These are phyloP conservation scores for Quercus gilva DNA, from an alignment of 306 rosid genomes.

Conservation along the genomic window DNA sequence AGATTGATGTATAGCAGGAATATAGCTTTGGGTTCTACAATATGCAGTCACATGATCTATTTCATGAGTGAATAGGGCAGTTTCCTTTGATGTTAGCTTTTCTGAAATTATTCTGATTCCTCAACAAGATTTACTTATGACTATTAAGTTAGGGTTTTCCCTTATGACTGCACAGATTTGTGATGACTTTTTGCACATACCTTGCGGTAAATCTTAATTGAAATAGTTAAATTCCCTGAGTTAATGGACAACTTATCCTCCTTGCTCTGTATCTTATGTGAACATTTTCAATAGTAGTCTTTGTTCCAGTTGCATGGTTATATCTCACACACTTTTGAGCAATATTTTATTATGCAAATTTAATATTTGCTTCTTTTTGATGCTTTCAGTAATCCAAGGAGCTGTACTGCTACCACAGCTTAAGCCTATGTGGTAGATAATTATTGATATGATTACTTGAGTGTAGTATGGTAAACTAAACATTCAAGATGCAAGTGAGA, in stretches of 20 bases:
- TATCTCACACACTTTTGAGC: not conserved
- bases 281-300: not conserved
- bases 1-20: too few relatives aligned
- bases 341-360: not conserved
- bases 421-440: too few relatives aligned
- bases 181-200: not conserved
- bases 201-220: not conserved
- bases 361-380: slow-evolving; percentile 4
- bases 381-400: slow-evolving; percentile 56
- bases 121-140: not conserved
- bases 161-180: not conserved
- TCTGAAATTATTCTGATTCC: not conserved
- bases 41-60: too few relatives aligned
- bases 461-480: not conserved
- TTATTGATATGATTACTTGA: not conserved
- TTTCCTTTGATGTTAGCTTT: not conserved
- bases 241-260: not conserved
- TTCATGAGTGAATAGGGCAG: not conserved
- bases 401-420: slow-evolving; percentile 46
- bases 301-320: not conserved
- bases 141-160: not conserved
- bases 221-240: not conserved
- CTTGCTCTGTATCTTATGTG: not conserved
- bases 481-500: not conserved
- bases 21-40: too few relatives aligned